These are phyloP conservation scores for Rhodotorula sp. DNA, from an alignment of 1,284 basidiomycete genomes.

Conservation along the genomic window DNA sequence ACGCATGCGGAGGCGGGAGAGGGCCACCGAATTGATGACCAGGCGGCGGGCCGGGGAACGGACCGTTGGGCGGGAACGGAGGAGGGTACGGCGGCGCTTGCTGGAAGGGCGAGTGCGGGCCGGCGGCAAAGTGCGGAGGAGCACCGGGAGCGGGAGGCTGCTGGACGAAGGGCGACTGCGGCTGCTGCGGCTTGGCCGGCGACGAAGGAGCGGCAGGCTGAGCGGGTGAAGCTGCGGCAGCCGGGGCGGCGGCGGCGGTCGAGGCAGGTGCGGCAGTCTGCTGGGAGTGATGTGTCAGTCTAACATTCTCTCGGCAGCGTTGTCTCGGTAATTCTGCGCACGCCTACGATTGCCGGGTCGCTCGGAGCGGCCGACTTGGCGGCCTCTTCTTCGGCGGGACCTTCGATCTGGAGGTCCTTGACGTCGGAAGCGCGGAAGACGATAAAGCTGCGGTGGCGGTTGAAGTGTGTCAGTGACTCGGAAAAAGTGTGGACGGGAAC, in stretches of 20 bases:
- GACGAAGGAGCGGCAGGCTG: slow-evolving; percentile 12
- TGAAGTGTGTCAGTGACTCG: background rate
- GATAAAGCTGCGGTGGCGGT: slow-evolving; percentile 39
- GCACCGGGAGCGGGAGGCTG: slow-evolving; percentile 5
- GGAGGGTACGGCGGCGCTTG: slow-evolving; percentile 22
- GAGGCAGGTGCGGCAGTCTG: background rate
- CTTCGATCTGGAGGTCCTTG: slow-evolving; percentile 47
- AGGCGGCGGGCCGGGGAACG: slow-evolving; percentile 27
- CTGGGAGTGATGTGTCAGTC: accelerated
- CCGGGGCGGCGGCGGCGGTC: slow-evolving; percentile 14
- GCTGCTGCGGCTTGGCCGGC: slow-evolving; percentile 21
- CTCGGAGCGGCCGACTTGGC: slow-evolving; percentile 17
- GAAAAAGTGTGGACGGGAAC: background rate
- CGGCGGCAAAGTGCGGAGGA: slow-evolving; percentile 11
- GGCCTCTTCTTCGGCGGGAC: slow-evolving; percentile 23
- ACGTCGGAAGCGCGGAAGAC: slow-evolving; percentile 47
- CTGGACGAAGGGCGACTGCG: slow-evolving; percentile 26
- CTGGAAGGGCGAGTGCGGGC: slow-evolving; percentile 18
- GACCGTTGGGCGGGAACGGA: slow-evolving; percentile 14
- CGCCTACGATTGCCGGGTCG: slow-evolving; percentile 47
- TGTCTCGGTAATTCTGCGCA: slow-evolving; percentile 14
- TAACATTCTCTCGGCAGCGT: background rate
- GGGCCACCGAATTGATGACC: slow-evolving; percentile 12
- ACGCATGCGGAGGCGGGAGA: slow-evolving; percentile 10
- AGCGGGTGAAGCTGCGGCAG: slow-evolving; percentile 1